Evolutionary conservation across 2,329 filamentous ascomycete genomes (phyloP).

Genomic region (Colletotrichum theobromicola): DNA sequence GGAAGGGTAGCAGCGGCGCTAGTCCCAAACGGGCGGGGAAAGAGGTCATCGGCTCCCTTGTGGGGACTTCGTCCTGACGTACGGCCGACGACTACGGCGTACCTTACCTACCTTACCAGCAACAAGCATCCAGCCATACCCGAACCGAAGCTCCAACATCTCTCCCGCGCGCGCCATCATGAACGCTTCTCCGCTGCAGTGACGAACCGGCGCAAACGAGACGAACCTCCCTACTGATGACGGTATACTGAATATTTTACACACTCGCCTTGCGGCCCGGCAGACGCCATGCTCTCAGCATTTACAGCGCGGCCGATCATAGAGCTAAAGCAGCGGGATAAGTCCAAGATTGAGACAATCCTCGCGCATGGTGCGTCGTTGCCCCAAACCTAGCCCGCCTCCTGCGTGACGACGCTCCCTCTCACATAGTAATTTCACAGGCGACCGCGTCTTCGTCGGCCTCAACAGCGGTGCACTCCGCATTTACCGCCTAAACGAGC

Average conservation of each 20-base stretch:
- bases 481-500: constrained; percentile 89
- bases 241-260: background rate
- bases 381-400: background rate
- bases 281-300: constrained; percentile 85
- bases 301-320: constrained; percentile 96
- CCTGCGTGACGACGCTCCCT: background rate
- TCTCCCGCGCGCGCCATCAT: constrained; percentile 2
- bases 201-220: background rate
- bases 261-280: constrained; percentile 41
- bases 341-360: constrained; percentile 95
- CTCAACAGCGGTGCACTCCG: constrained; percentile 88
- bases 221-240: constrained; percentile 8
- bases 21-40: background rate
- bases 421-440: constrained; percentile 43
- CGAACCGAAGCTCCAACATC: constrained; percentile 10
- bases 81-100: constrained; percentile 1
- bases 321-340: constrained; percentile 95
- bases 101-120: constrained; percentile 1
- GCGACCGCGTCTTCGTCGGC: constrained; percentile 90
- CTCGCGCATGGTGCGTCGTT: constrained; percentile 77
- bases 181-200: constrained; percentile 2
- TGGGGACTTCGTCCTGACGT: constrained; percentile 20
- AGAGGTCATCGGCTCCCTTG: constrained; percentile 20
- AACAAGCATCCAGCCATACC: constrained; percentile 7
- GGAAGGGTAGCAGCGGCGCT: constrained; percentile 1